A percentile compares a stretch with the other conserved stretches of the same genome.
phyloP scores from a whole-genome alignment of 177 flowering plant species.

The Vitis hybrid region DNA sequence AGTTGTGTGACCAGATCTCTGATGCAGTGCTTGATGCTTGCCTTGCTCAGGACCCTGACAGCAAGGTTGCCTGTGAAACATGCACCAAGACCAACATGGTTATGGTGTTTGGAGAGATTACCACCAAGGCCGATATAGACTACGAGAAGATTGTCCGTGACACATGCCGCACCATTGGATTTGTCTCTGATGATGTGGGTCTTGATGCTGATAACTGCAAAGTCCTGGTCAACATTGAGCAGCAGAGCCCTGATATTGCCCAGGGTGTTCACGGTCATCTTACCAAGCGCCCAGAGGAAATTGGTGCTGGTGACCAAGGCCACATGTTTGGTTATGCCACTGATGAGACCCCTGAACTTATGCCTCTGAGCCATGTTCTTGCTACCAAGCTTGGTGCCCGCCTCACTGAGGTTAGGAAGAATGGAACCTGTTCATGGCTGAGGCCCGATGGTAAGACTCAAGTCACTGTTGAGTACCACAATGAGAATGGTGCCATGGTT shows the following conservation, averaged over 20 bases:
- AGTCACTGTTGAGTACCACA: constrained; percentile 80
- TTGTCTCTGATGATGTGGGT: constrained; percentile 80
- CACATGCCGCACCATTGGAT: constrained; percentile 78
- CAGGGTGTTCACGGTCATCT: constrained; percentile 90
- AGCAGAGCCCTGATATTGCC: constrained; percentile 89
- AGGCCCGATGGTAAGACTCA: constrained; percentile 94
- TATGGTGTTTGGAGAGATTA: constrained; percentile 89
- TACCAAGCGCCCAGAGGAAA: constrained; percentile 88
- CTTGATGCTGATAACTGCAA: constrained; percentile 89
- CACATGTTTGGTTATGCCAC: constrained; percentile 94
- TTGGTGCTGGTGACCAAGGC: constrained; percentile 91
- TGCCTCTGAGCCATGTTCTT: constrained; percentile 88
- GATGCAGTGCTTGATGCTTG: constrained; percentile 91
- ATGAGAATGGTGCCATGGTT: constrained; percentile 84
- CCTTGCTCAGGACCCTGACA: constrained; percentile 82
- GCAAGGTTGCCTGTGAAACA: constrained; percentile 91
- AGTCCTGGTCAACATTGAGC: constrained; percentile 86
- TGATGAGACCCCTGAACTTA: constrained; percentile 80
- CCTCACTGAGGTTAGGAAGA: constrained; percentile 83
- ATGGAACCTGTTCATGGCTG: constrained; percentile 82
- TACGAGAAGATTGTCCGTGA: constrained; percentile 89
- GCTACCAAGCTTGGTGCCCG: constrained; percentile 95
- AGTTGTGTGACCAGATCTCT: constrained; percentile 88
- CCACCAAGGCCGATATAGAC: constrained; percentile 79
- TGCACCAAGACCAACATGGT: constrained; percentile 96